Base-by-base conservation (phyloP, 305 asterid species). In the Rubia occidens region DNA sequence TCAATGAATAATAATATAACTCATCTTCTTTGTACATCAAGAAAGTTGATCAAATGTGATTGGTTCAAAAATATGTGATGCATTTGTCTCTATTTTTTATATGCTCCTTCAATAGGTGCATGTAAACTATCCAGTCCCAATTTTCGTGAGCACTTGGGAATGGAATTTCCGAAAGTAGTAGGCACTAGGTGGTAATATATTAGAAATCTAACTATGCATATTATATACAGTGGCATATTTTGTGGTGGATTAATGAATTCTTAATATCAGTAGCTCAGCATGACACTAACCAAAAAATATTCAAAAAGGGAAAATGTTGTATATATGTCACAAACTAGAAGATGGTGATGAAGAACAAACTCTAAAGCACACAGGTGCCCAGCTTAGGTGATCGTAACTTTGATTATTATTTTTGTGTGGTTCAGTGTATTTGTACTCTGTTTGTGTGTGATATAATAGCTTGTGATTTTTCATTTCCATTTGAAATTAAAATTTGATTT, bases 61-160 rank as follows among this genome's bases (percentile, higher is more conserved):
- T 2, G 88, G 90, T 24, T 26, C 64, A 11, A 88, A 84, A 8
- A 85, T 77, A 66, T 80, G 78, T 43, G 78, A 74, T 7, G 87
- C 84, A 29, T 73, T 61, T 1, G 32, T 60, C 76, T 88, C 93
- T 15, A 86, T 75, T 77, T 71, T 86, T 83, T 79, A 86, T 56
- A 42, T 86, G 87, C 61, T 66, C 77, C 70, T 75, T 64, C 53
- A 76, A 17, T 39, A 88, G 62, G 62, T 84, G 87, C 87, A 86
- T 81, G 64, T 84, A 86, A 14, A 88, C 85, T 64, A 86, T 32
- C 91, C 88, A 84, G 72, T 88, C 88, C 66, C 91, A 87, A 64
- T 88, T 83, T 53, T 78, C 88, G 45, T 71, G 77, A 1, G 84
- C 85, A 59, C 90, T 82, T 1, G 81, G 84, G 88, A 83, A 85